Evolutionary conservation across 164 flowering plant species (phyloP).

Genomic region (Annona squamosa): DNA sequence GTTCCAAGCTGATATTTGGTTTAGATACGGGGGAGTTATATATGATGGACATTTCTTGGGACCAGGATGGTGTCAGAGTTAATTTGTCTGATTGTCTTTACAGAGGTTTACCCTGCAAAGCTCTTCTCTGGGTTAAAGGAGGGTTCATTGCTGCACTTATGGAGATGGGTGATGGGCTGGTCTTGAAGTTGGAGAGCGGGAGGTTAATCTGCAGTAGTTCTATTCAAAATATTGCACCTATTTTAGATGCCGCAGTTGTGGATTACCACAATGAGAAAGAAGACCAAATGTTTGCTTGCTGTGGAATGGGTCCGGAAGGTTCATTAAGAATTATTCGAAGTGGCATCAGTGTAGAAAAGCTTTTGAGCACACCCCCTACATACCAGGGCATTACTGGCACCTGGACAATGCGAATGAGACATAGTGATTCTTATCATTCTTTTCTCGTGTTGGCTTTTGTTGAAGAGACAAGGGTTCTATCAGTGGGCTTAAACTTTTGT

Average conservation of each 20-base stretch:
- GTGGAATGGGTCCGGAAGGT: slow-evolving; percentile 91
- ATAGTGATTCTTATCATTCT: slow-evolving; percentile 58
- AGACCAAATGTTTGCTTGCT: slow-evolving; percentile 90
- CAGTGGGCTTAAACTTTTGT: slow-evolving; percentile 81
- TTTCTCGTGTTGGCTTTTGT: slow-evolving; percentile 93
- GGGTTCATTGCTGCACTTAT: slow-evolving; percentile 67
- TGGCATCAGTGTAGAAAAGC: slow-evolving; percentile 82
- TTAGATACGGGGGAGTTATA: slow-evolving; percentile 69
- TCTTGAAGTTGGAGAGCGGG: slow-evolving; percentile 60
- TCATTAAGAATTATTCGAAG: slow-evolving; percentile 80
- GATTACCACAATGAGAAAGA: slow-evolving; percentile 77
- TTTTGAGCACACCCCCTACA: slow-evolving; percentile 66
- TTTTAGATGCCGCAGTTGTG: slow-evolving; percentile 74
- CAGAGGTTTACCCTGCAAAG: slow-evolving; percentile 60
- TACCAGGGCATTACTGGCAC: slow-evolving; percentile 87
- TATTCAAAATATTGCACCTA: slow-evolving; percentile 87
- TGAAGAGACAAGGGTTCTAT: slow-evolving; percentile 90
- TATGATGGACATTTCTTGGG: slow-evolving; percentile 48
- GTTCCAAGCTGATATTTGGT: slow-evolving; percentile 61
- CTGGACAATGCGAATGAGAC: slow-evolving; percentile 78
- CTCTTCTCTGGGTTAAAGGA: slow-evolving; percentile 70
- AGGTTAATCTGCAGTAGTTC: slow-evolving; percentile 45
- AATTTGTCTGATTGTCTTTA: slow-evolving; percentile 66
- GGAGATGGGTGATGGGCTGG: slow-evolving; percentile 95
- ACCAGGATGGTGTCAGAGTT: slow-evolving; percentile 42